Base-by-base conservation (phyloP, 345 rosid genomes). In the Lumnitzera littorea region DNA sequence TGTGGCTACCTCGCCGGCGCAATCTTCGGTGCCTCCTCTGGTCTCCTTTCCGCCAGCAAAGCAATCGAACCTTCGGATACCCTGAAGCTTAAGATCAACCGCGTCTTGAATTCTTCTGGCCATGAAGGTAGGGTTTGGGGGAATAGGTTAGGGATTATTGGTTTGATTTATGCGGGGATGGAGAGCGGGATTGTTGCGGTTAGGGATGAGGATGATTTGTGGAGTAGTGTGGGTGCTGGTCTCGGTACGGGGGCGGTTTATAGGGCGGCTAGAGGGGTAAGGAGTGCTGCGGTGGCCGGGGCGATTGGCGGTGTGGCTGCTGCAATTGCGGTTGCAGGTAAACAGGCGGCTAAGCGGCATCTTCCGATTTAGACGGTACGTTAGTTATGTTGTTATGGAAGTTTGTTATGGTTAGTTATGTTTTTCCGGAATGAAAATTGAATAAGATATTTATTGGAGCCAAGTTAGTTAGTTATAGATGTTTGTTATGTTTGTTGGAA, bases 221-320 rank as follows among this genome's bases (percentile, higher is more conserved):
- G 96, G 97, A 94, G 84, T 15, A 87, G 96, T 71, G 88, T 87
- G 16, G 95, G 78, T 29, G 97, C 99, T 15, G 98, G 98, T 60
- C 85, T 92, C 1, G 87, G 86, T 6, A 92, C 97, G 0, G 98
- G 97, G 7, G 98, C 96, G 0, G 78, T 92, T 2, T 89, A 73
- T 54, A 74, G 94, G 65, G 98, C 98, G 13, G 96, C 98, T 3
- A 75, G 96, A 58, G 98, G 98, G 12, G 76, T 85, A 25, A 81
- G 96, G 72, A 89, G 96, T 10, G 98, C 98, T 2, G 98, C 98
- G 3, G 95, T 92, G 36, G 98, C 98, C 0, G 98, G 98, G 12
- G 98, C 96, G 9, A 76, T 92, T 15, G 96, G 98, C 24, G 98
- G 96, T 0, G 12, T 81, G 23, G 94, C 85, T 0, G 98, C 98